These are phyloP conservation scores for Moniliophthora roreri DNA, from an alignment of 1,284 basidiomycete species.

Conservation along the genomic window DNA sequence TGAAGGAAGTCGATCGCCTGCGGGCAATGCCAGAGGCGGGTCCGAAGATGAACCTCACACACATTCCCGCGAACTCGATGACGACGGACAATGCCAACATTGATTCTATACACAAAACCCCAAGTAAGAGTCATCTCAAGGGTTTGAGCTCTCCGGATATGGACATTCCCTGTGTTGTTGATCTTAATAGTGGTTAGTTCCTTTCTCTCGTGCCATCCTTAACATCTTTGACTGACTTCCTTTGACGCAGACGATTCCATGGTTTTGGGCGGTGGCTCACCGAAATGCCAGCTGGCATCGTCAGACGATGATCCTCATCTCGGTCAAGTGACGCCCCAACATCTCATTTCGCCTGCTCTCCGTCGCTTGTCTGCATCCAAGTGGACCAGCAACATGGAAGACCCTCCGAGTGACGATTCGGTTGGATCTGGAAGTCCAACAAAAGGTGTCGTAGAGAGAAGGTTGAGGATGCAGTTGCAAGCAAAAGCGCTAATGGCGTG, in stretches of 20 bases:
- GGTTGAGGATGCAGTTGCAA: constrained; percentile 16
- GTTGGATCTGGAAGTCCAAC: constrained; percentile 41
- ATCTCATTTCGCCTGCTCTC: constrained; percentile 59
- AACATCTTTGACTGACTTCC: background rate
- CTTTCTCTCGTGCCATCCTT: background rate
- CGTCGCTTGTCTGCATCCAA: constrained; percentile 28
- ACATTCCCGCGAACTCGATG: background rate
- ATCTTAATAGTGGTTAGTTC: constrained; percentile 3
- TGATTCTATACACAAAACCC: background rate
- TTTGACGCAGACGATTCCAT: constrained; percentile 7
- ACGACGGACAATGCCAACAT: background rate
- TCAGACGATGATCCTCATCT: constrained; percentile 64
- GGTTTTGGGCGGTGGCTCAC: background rate
- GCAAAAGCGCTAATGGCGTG: background rate
- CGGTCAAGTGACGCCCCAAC: constrained; percentile 68
- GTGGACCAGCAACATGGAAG: constrained; percentile 23
- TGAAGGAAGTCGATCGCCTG: constrained; percentile 28
- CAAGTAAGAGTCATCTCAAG: background rate
- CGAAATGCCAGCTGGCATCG: constrained; percentile 23
- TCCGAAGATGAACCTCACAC: constrained; percentile 3
- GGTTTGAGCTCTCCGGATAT: background rate
- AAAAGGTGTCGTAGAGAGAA: constrained; percentile 33
- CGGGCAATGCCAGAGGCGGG: background rate
- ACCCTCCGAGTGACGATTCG: constrained; percentile 44
- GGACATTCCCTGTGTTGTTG: constrained; percentile 2